These are phyloP conservation scores for Candida multigemmis DNA, from an alignment of 805 yeast species.

Conservation along the genomic window DNA sequence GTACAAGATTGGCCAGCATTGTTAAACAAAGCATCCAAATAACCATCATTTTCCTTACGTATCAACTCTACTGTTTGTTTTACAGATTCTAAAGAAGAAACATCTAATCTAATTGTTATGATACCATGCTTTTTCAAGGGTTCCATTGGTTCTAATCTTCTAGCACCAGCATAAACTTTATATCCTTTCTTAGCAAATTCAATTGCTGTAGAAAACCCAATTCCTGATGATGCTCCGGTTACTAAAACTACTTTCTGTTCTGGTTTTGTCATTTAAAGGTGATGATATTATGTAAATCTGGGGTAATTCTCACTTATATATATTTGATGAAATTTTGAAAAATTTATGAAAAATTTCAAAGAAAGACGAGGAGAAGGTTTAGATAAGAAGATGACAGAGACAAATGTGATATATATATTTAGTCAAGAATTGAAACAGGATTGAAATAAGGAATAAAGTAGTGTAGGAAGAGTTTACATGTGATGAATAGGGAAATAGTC, in stretches of 20 bases:
- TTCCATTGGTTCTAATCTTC: constrained; percentile 56
- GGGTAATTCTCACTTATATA: too few species aligned
- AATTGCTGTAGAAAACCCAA: constrained; percentile 40
- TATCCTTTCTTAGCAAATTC: constrained; percentile 45
- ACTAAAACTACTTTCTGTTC: constrained; percentile 38
- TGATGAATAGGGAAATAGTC: too few species aligned
- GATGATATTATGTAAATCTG: too few species aligned
- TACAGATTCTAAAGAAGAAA: constrained; percentile 42
- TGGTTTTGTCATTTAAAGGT: constrained; percentile 3
- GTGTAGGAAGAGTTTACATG: too few species aligned
- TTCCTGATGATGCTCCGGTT: constrained; percentile 52
- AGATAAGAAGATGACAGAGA: too few species aligned
- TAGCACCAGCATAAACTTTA: constrained; percentile 65
- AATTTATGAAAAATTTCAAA: too few species aligned
- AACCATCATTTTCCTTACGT: constrained; percentile 30
- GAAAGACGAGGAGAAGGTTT: too few species aligned
- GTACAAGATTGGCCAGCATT: constrained; percentile 76
- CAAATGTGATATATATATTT: too few species aligned
- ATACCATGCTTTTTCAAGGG: constrained; percentile 38
- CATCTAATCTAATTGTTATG: constrained; percentile 46
- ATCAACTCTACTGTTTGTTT: constrained; percentile 32
- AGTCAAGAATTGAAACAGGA: too few species aligned
- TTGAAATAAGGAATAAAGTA: too few species aligned
- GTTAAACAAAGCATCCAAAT: constrained; percentile 54
- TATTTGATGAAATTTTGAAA: too few species aligned